Evolutionary conservation across 2,329 filamentous ascomycete genomes (phyloP).

Genomic region (Chalaropsis thielavioides): DNA sequence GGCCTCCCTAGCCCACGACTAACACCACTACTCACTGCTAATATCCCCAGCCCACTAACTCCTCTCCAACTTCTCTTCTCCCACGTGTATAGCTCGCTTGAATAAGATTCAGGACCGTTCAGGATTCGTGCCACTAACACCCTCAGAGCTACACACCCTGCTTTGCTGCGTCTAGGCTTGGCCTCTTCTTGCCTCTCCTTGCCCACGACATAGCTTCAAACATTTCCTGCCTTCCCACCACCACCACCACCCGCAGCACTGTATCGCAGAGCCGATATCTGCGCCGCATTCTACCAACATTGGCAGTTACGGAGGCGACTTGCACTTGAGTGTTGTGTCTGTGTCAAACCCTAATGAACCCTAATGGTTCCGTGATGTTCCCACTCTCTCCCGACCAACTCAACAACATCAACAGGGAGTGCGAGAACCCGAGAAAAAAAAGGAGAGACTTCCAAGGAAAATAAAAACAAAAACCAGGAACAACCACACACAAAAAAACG

Average conservation of each 20-base stretch:
- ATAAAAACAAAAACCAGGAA: too few species aligned
- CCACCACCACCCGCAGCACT: neutral
- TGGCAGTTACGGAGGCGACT: neutral
- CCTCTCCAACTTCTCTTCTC: neutral
- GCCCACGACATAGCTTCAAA: too few species aligned
- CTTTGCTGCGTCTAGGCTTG: too few species aligned
- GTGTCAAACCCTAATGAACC: too few species aligned
- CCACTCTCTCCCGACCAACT: too few species aligned
- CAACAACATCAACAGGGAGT: too few species aligned
- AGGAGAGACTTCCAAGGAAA: too few species aligned
- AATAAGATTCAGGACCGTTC: constrained; percentile 1
- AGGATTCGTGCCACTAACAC: neutral
- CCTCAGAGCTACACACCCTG: neutral
- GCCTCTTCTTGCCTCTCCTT: neutral
- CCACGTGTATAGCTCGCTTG: neutral
- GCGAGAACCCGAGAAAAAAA: too few species aligned
- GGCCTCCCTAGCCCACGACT: too few species aligned
- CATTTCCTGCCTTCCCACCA: neutral
- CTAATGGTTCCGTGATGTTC: too few species aligned
- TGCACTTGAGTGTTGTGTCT: too few species aligned
- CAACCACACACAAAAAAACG: too few species aligned
- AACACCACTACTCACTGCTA: neutral
- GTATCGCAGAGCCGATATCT: neutral
- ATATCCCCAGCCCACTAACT: neutral
- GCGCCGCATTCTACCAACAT: neutral